Conservation (phyloP, 768 basidiomycete species). For the Dacryopinax primogenitus region DNA sequence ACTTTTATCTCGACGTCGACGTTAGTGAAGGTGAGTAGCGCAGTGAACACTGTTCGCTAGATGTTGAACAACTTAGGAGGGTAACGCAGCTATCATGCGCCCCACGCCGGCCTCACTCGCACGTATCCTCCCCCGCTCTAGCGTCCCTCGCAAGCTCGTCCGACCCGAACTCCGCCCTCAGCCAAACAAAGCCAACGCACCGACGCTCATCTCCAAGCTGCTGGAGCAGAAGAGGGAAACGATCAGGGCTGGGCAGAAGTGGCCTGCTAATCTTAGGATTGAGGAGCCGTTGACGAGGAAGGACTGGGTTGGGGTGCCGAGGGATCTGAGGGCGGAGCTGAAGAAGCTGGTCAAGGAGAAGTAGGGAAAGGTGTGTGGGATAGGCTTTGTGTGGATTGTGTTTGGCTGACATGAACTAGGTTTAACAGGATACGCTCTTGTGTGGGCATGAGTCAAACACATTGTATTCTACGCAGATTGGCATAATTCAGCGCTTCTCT, state of each 20-base stretch:
- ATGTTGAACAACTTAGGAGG: neutral
- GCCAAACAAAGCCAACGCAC: neutral
- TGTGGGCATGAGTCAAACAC: no score
- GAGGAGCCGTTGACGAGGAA: conserved; percentile 4
- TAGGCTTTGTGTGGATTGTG: no score
- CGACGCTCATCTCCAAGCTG: neutral
- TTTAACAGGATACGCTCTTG: neutral
- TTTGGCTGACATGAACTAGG: no score
- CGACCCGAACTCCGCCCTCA: neutral
- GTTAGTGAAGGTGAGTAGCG: neutral
- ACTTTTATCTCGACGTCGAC: neutral
- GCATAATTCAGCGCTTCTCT: no score
- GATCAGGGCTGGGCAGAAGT: neutral
- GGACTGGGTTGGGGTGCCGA: conserved; percentile 4
- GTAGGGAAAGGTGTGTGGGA: neutral
- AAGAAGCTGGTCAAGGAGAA: neutral
- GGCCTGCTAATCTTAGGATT: neutral
- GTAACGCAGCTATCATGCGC: neutral
- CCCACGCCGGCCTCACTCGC: neutral
- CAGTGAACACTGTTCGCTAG: neutral
- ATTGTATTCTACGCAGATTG: neutral
- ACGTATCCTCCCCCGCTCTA: neutral
- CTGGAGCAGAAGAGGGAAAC: neutral
- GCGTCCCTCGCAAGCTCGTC: neutral
- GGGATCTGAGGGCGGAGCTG: neutral